These are phyloP conservation scores for Shiraia bambusicola DNA, from an alignment of 2,329 filamentous ascomycete genomes.

Conservation along the genomic window DNA sequence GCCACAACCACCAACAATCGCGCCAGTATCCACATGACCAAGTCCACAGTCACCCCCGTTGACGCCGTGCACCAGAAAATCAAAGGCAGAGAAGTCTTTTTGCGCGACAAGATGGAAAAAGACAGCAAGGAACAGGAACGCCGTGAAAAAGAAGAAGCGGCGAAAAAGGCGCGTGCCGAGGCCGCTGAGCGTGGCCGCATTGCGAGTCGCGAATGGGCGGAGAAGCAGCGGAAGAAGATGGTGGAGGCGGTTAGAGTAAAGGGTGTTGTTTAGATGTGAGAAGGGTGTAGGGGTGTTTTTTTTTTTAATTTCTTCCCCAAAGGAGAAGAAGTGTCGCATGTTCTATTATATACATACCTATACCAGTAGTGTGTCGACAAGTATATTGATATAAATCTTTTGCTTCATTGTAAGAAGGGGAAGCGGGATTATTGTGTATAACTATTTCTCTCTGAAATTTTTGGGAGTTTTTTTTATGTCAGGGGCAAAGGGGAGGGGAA, in stretches of 20 bases:
- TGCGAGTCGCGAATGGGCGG: conserved; percentile 52
- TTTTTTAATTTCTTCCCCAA: no score
- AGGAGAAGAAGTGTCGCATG: no score
- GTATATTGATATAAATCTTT: no score
- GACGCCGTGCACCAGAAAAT: conserved; percentile 34
- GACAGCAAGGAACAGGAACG: conserved; percentile 45
- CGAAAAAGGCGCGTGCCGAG: conserved; percentile 48
- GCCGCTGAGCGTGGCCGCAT: conserved; percentile 50
- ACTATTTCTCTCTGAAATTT: no score
- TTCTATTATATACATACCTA: no score
- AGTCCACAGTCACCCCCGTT: conserved; percentile 31
- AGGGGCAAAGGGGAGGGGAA: no score
- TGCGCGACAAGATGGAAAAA: conserved; percentile 47
- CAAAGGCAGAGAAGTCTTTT: conserved; percentile 52
- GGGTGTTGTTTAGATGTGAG: no score
- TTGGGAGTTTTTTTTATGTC: no score
- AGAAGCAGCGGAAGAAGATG: conserved; percentile 48
- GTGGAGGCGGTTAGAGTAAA: conserved; percentile 15
- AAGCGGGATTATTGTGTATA: no score
- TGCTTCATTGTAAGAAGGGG: no score
- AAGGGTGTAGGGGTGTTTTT: no score
- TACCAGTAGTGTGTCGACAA: no score
- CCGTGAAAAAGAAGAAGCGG: conserved; percentile 51
- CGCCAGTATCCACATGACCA: conserved; percentile 23
- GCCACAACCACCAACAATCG: conserved; percentile 28